These are phyloP conservation scores for Hymenoscyphus repandus DNA, from an alignment of 2,329 filamentous ascomycete genomes.

Conservation along the genomic window DNA sequence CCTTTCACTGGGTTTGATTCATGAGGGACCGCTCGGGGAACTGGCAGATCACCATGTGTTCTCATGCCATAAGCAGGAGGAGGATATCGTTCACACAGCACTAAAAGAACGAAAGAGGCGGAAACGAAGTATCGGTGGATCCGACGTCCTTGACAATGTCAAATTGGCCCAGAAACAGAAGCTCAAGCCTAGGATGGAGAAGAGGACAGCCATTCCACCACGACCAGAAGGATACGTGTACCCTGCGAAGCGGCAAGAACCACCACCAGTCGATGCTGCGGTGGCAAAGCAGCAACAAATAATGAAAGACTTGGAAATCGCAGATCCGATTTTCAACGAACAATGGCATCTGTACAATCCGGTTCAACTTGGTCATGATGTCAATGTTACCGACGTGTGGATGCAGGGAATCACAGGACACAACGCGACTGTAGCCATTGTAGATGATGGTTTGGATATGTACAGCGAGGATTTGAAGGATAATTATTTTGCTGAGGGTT, in stretches of 20 bases:
- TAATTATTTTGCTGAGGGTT: constrained; percentile 91
- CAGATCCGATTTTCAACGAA: constrained; percentile 84
- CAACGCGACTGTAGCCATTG: constrained; percentile 84
- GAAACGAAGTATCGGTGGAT: constrained; percentile 50
- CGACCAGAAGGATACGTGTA: constrained; percentile 18
- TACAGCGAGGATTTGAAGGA: constrained; percentile 85
- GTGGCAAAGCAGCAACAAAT: constrained; percentile 55
- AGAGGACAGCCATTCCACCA: constrained; percentile 35
- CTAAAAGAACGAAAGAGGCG: constrained; percentile 49
- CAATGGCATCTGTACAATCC: constrained; percentile 96
- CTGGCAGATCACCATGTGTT: constrained; percentile 83
- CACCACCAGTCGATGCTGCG: constrained; percentile 32
- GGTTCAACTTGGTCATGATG: constrained; percentile 75
- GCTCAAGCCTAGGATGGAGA: constrained; percentile 55
- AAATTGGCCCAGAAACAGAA: constrained; percentile 76
- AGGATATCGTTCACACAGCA: constrained; percentile 53
- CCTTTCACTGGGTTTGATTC: constrained; percentile 63
- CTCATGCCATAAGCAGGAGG: constrained; percentile 57
- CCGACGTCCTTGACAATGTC: constrained; percentile 66
- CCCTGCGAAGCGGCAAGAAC: constrained; percentile 16
- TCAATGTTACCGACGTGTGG: constrained; percentile 97
- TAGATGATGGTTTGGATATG: constrained; percentile 96
- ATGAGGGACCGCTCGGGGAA: constrained; percentile 77
- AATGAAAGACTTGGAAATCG: constrained; percentile 64
- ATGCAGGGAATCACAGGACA: constrained; percentile 83